Conservation (phyloP, 73 alveolate species). For the Paramecium caudatum region DNA sequence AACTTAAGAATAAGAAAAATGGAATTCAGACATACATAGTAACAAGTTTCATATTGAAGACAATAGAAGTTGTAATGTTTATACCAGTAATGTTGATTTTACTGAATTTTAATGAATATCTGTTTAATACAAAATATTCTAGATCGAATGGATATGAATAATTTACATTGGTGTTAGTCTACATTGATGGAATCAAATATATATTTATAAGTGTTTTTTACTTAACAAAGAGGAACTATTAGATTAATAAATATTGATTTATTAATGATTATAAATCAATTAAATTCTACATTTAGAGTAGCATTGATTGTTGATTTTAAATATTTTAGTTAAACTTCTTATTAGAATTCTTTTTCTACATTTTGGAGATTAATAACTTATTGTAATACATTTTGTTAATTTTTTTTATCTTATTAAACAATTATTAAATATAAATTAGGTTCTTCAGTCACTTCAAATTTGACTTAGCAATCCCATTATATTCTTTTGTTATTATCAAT, state of each 20-base stretch:
- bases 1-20: not conserved
- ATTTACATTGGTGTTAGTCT: constrained; percentile 50
- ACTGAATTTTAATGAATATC: constrained; percentile 14
- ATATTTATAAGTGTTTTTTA: constrained; percentile 49
- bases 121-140: not conserved
- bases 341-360: constrained; percentile 21
- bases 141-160: not conserved
- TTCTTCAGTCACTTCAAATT: constrained; percentile 32
- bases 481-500: not conserved
- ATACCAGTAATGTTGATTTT: constrained; percentile 16
- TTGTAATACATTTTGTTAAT: not conserved
- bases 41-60: not conserved
- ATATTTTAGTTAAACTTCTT: constrained; percentile 45
- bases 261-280: not conserved
- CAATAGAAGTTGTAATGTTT: constrained; percentile 54
- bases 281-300: constrained; percentile 1
- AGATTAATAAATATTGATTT: constrained; percentile 42
- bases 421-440: not conserved
- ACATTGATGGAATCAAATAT: constrained; percentile 49
- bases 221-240: constrained; percentile 67
- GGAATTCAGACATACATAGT: constrained; percentile 43
- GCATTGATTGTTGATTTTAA: constrained; percentile 5
- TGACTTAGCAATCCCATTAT: constrained; percentile 35
- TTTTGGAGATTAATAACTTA: constrained; percentile 2
- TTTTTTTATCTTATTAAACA: not conserved